A percentile compares a stretch with the other conserved stretches of the same genome.
phyloP scores from a whole-genome alignment of 306 rosid genomes.

The Quercus rubra region DNA sequence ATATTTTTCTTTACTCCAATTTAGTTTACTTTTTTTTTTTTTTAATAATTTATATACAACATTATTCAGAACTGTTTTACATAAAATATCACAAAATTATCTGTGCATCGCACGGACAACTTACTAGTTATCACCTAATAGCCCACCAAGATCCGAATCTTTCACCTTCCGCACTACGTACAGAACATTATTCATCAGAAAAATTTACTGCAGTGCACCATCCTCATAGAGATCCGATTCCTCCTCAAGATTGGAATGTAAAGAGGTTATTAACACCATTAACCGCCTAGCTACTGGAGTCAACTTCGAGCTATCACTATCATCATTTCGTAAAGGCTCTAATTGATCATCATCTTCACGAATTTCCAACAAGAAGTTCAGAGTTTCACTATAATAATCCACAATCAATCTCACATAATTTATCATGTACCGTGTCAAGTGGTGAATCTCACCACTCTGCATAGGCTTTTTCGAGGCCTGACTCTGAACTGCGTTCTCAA shows the following conservation, averaged over 20 bases:
- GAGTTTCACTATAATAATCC: constrained; percentile 15
- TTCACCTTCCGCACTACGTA: constrained; percentile 80
- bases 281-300: constrained; percentile 55
- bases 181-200: constrained; percentile 79
- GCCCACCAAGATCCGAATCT: constrained; percentile 72
- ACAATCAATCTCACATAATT: constrained; percentile 70
- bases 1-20: no score
- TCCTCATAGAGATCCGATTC: constrained; percentile 74
- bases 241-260: constrained; percentile 71
- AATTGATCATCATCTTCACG: constrained; percentile 51
- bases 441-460: constrained; percentile 80
- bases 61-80: no score
- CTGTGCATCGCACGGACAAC: no score
- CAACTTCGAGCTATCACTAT: constrained; percentile 40
- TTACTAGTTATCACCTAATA: constrained; percentile 55
- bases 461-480: constrained; percentile 72
- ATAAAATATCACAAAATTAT: no score
- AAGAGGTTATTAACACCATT: constrained; percentile 53
- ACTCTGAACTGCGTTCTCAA: constrained; percentile 65
- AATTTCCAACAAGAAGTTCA: no score
- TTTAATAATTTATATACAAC: no score
- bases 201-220: constrained; percentile 61
- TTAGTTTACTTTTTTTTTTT: no score
- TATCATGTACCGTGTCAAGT: constrained; percentile 80
- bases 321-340: constrained; percentile 35